Percentiles rank a stretch among this genome's conserved stretches.
These are phyloP conservation scores for Nigrospora osmanthi DNA, from an alignment of 2,329 filamentous ascomycete species.

Conservation along the genomic window DNA sequence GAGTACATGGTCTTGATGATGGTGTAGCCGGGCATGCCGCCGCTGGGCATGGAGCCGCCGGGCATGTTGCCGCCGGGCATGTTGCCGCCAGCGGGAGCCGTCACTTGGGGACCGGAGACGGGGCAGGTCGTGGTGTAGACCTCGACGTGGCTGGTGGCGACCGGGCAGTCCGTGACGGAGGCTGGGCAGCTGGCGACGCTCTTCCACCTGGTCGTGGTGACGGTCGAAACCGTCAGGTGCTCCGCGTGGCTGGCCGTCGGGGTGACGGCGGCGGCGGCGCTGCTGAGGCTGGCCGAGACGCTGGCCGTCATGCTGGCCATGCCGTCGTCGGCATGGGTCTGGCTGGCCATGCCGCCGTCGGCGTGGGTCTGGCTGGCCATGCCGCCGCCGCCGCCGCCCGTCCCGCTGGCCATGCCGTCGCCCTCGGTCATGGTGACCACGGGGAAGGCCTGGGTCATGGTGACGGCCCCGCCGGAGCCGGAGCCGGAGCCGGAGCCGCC, in stretches of 20 bases:
- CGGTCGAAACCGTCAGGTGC: neutral
- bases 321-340: too few species aligned
- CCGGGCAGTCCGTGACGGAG: conserved; percentile 2
- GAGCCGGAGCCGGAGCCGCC: too few species aligned
- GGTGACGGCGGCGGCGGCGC: neutral
- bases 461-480: too few species aligned
- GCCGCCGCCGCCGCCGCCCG: neutral
- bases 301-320: neutral
- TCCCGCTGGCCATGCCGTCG: neutral
- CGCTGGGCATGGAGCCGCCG: too few species aligned
- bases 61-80: neutral
- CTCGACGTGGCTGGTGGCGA: neutral
- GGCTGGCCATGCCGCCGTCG: too few species aligned
- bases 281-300: too few species aligned
- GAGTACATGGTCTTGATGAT: neutral
- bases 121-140: conserved; percentile 3
- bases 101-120: neutral
- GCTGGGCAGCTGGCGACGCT: neutral
- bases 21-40: neutral
- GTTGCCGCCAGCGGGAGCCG: neutral
- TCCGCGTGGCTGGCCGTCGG: neutral
- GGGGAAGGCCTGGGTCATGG: neutral
- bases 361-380: too few species aligned
- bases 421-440: neutral
- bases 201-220: neutral